Evolutionary conservation across 2,329 filamentous ascomycete species (phyloP), one percentile per base, ranked within the genome.

Genomic region (Penicillium paneum): DNA sequence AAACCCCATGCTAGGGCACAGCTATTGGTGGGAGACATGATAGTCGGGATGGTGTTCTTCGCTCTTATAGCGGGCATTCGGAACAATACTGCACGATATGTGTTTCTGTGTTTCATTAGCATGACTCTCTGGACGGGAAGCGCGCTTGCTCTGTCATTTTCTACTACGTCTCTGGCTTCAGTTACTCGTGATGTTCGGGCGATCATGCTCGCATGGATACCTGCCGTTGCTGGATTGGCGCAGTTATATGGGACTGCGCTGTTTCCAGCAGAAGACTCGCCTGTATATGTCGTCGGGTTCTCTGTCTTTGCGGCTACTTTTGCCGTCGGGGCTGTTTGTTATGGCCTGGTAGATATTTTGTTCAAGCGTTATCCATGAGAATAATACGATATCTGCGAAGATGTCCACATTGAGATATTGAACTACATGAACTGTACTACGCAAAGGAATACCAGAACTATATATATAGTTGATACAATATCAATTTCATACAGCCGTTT

Each of bases 181-280:
- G 41, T 56, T 11, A 29, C 43, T 41, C 41, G 28, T n/a, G 35
- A 54, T 35, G 31, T 46, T 38, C 32, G 54, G 26, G 45, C 50
- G 5, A 46, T 54, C 17, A 56, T 54, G 40, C 42, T 56, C 5
- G 50, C 54, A 7, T 39, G 43, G 35, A 46, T 54, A 29, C 41
- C 49, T 46, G 31, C 35, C 12, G 19, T 54, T 32, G 41, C 44
- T n/a, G 41, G 40, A 6, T 35, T 56, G 19, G 54, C 49, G 10
- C 49, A 56, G 26, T 32, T 56, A 3, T 54, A 54, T 39, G 54
- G 51, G n/a, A 47, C 45, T 46, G 41, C 51, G 3, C 35, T 54
- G 24, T 56, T 56, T 17, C 54, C 54, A 1, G 47, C 10, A 1
- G 24, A 43, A 24, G 49, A 58, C 24, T 51, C 34, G 2, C 56